phyloP scores from a whole-genome alignment of 805 yeast species.

The Starmerella asiatica region DNA sequence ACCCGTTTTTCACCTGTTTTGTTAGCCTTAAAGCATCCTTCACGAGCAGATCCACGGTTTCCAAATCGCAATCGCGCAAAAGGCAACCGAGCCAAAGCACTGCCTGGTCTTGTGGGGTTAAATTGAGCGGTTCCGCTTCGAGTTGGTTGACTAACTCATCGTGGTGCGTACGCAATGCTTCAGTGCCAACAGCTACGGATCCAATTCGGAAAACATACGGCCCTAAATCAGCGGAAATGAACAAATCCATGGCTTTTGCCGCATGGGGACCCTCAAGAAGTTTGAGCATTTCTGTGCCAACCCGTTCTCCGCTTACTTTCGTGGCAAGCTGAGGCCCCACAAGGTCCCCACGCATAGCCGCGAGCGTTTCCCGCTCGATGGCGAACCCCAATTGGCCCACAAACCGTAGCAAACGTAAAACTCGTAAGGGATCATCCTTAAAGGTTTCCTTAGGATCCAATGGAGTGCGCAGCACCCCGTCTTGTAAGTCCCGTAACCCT shows the following conservation, averaged over 20 bases:
- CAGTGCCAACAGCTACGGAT: not conserved
- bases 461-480: conserved; percentile 76
- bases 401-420: conserved; percentile 71
- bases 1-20: conserved; percentile 33
- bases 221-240: conserved; percentile 43
- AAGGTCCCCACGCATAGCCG: conserved; percentile 49
- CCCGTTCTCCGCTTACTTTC: conserved; percentile 80
- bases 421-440: conserved; percentile 85
- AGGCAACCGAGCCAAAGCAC: conserved; percentile 38
- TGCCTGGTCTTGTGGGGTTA: conserved; percentile 8
- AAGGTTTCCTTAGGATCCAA: conserved; percentile 74
- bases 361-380: conserved; percentile 42
- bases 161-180: not conserved
- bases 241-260: conserved; percentile 44
- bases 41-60: conserved; percentile 36
- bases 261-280: conserved; percentile 55
- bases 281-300: conserved; percentile 75
- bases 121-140: not conserved
- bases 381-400: conserved; percentile 62
- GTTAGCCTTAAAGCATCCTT: conserved; percentile 62
- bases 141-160: not conserved
- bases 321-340: conserved; percentile 46
- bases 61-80: conserved; percentile 32
- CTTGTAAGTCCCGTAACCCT: conserved; percentile 59
- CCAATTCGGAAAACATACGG: conserved; percentile 39